Conservation (phyloP, 1,139 yeast genomes). For the Pichia sp. region DNA sequence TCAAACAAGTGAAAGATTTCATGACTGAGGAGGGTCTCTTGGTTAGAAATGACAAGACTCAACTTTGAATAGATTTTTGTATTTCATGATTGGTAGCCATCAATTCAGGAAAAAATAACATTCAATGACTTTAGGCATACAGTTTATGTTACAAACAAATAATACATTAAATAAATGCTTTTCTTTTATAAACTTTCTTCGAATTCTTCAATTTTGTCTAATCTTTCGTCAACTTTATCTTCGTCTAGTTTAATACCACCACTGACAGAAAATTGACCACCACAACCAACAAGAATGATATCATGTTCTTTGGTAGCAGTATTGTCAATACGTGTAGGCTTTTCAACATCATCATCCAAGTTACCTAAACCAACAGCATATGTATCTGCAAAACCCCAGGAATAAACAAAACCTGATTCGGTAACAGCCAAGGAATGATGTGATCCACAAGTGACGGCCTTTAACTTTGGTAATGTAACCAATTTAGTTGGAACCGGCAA, state of each 20-base stretch:
- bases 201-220: conserved; percentile 30
- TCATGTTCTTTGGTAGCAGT: conserved; percentile 83
- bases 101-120: no score
- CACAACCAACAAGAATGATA: conserved; percentile 70
- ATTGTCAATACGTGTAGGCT: conserved; percentile 79
- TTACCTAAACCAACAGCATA: conserved; percentile 93
- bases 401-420: conserved; percentile 73
- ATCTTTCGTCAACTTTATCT: conserved; percentile 45
- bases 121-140: no score
- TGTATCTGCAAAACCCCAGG: conserved; percentile 98
- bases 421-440: conserved; percentile 89
- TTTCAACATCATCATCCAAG: conserved; percentile 86
- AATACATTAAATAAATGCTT: no score
- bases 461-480: conserved; percentile 45
- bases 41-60: conserved; percentile 38
- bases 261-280: conserved; percentile 90
- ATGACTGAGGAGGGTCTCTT: conserved; percentile 43
- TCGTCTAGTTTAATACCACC: conserved; percentile 72
- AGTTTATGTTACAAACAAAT: no score
- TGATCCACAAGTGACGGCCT: conserved; percentile 71
- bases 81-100: conserved; percentile 2
- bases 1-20: conserved; percentile 67
- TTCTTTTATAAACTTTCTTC: conserved; percentile 26
- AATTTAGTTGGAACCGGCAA: conserved; percentile 78
- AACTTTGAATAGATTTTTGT: not conserved